These are phyloP conservation scores for Aphanomyces stellatus DNA, from an alignment of 352 stramenopile species.

Conservation along the genomic window DNA sequence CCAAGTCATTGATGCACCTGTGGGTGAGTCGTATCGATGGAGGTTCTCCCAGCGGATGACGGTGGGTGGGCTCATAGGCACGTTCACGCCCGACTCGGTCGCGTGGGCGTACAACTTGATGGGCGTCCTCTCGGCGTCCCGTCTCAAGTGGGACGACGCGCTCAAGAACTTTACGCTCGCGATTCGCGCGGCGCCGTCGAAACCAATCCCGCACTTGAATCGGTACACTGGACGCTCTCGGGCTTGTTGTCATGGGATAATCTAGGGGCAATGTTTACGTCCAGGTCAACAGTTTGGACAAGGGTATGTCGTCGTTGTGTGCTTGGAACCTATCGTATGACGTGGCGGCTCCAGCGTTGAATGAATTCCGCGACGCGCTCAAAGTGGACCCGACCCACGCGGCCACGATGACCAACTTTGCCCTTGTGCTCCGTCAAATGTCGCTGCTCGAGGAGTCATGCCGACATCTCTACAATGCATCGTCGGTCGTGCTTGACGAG, in stretches of 20 bases:
- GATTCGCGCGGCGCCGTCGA: constrained; percentile 34
- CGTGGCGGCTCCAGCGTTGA: constrained; percentile 20
- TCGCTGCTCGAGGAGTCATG: constrained; percentile 31
- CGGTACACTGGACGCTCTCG: constrained; percentile 10
- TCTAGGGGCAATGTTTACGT: constrained; percentile 36
- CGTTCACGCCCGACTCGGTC: constrained; percentile 32
- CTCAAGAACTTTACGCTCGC: constrained; percentile 43
- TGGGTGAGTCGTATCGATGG: constrained; percentile 16
- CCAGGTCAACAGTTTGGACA: constrained; percentile 28
- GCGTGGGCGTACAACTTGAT: constrained; percentile 47
- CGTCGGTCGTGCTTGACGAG: background rate
- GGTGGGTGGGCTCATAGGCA: too few species aligned
- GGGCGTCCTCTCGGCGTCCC: constrained; percentile 25
- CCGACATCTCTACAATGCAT: background rate
- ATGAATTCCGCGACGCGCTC: constrained; percentile 41
- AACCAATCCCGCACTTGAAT: constrained; percentile 40
- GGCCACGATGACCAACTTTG: constrained; percentile 41
- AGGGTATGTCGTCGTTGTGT: constrained; percentile 18
- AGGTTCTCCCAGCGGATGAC: too few species aligned
- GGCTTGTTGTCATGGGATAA: background rate
- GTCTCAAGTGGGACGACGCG: constrained; percentile 35
- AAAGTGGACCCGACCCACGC: constrained; percentile 32
- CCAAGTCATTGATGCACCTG: background rate
- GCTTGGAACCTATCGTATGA: too few species aligned
- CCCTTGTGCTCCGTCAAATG: constrained; percentile 33